phyloP scores from a whole-genome alignment of 2,329 filamentous ascomycete genomes.

The Chaetomiaceae sp. region DNA sequence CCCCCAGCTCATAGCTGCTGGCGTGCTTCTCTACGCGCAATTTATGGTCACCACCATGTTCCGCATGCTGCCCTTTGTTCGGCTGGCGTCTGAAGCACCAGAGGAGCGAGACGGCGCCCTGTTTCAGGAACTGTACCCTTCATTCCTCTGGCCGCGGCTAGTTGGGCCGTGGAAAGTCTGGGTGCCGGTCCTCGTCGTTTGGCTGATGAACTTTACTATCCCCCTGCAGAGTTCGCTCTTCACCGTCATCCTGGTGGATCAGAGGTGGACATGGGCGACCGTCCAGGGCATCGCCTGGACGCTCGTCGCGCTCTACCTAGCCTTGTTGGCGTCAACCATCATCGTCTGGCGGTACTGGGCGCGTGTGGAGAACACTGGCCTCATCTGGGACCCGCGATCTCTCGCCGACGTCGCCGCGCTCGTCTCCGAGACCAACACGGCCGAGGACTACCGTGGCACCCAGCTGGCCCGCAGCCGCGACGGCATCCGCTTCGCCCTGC shows the following conservation, averaged over 20 bases:
- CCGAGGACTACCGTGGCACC: constrained; percentile 65
- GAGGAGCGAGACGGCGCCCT: constrained; percentile 59
- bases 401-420: constrained; percentile 77
- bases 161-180: constrained; percentile 63
- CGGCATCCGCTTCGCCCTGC: constrained; percentile 51
- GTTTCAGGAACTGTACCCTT: constrained; percentile 64
- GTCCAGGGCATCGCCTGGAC: constrained; percentile 77
- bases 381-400: constrained; percentile 80
- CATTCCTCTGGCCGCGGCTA: constrained; percentile 60
- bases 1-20: constrained; percentile 69
- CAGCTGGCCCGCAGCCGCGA: constrained; percentile 54
- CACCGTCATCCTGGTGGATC: constrained; percentile 54
- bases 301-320: constrained; percentile 66
- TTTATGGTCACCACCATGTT: constrained; percentile 69
- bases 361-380: constrained; percentile 60
- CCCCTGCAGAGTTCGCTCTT: constrained; percentile 78
- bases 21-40: constrained; percentile 73
- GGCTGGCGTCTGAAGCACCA: constrained; percentile 64
- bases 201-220: constrained; percentile 74
- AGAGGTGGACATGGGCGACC: constrained; percentile 72
- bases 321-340: constrained; percentile 56
- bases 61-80: constrained; percentile 70
- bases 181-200: constrained; percentile 63
- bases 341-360: constrained; percentile 61
- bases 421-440: constrained; percentile 73